phyloP scores from a whole-genome alignment of 345 rosid genomes.

The Salix koriyanagi region DNA sequence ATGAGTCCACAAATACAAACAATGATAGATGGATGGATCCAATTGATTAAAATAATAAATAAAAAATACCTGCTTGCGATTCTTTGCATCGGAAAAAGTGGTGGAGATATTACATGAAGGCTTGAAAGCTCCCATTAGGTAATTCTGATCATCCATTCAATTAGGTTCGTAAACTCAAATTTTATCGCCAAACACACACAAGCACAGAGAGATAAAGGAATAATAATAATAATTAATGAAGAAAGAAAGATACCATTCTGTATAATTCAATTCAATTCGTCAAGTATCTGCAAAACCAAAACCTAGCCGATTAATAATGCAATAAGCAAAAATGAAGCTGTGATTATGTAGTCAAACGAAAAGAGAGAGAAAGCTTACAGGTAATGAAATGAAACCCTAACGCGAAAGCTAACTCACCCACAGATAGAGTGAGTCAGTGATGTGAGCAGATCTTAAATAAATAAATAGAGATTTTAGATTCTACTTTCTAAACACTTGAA shows the following conservation, averaged over 20 bases:
- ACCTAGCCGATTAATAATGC: background rate
- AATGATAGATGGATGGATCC: background rate
- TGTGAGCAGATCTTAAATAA: background rate
- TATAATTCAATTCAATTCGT: background rate
- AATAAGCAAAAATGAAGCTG: background rate
- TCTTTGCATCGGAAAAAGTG: slow-evolving; percentile 72
- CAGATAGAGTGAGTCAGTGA: background rate
- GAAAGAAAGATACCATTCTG: background rate
- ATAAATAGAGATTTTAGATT: background rate
- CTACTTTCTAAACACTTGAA: background rate
- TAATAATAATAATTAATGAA: background rate
- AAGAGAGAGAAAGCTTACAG: background rate
- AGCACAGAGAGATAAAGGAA: background rate
- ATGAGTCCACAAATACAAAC: background rate
- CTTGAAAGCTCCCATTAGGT: slow-evolving; percentile 92
- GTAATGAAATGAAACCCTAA: background rate
- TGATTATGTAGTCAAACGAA: background rate
- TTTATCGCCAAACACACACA: background rate
- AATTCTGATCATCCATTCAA: slow-evolving; percentile 48
- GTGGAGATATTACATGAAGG: slow-evolving; percentile 75
- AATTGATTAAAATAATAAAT: background rate
- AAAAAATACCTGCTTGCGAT: slow-evolving; percentile 65
- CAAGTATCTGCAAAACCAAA: background rate
- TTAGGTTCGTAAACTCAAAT: background rate
- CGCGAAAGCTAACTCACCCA: background rate